Conservation (phyloP, 768 basidiomycete species). For the Lactarius vividus region DNA sequence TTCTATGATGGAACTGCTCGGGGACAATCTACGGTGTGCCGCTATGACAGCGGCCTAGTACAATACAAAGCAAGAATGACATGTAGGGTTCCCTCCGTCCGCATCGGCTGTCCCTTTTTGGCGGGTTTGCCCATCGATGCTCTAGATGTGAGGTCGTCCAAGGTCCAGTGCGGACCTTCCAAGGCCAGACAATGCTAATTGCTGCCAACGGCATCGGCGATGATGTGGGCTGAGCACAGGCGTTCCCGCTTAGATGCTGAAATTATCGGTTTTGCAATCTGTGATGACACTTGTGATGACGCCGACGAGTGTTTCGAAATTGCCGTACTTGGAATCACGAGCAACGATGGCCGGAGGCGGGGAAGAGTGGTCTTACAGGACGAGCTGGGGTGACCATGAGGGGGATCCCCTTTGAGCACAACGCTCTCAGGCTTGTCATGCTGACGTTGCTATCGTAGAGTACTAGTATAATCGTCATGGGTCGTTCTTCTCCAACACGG, state of each 20-base stretch:
- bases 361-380: neutral
- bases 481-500: neutral
- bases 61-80: neutral
- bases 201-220: neutral
- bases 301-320: neutral
- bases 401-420: neutral
- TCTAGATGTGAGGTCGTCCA: neutral
- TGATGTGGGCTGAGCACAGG: neutral
- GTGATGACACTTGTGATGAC: neutral
- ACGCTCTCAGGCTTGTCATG: neutral
- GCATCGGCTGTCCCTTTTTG: neutral
- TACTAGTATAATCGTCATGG: neutral
- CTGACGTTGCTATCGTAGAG: neutral
- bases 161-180: neutral
- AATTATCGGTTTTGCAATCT: neutral
- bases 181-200: neutral
- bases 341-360: neutral
- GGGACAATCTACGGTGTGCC: neutral
- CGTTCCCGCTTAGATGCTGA: neutral
- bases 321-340: neutral
- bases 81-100: neutral
- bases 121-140: neutral
- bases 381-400: neutral
- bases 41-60: neutral
- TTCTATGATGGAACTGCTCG: neutral